Conservation (phyloP, 108 stramenopile genomes). For the Schizochytrium sp. region DNA sequence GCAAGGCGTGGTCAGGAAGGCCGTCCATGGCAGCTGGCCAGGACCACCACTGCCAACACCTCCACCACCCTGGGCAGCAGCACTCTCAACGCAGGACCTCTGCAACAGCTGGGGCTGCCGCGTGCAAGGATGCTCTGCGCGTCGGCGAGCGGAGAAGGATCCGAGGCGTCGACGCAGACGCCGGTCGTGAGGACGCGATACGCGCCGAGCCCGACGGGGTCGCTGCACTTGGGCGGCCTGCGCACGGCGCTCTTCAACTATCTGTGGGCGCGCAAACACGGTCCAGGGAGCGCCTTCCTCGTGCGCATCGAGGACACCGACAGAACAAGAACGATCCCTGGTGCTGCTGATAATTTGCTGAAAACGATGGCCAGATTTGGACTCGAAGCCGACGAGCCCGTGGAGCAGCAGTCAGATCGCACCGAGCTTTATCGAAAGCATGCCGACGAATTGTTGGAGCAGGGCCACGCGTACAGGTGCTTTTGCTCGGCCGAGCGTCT, state of each 20-base stretch:
- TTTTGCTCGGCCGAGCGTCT: slow-evolving; percentile 26
- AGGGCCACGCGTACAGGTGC: slow-evolving; percentile 23
- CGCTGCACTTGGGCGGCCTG: slow-evolving; percentile 18
- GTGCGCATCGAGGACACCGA: slow-evolving; percentile 28
- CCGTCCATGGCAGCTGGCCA: too few species aligned
- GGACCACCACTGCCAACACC: too few species aligned
- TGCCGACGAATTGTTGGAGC: neutral
- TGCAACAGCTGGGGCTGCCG: too few species aligned
- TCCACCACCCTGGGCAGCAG: too few species aligned
- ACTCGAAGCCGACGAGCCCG: neutral
- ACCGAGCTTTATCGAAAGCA: neutral
- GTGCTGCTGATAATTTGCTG: neutral
- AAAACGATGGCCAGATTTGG: neutral
- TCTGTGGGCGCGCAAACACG: neutral
- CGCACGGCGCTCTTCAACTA: slow-evolving; percentile 28
- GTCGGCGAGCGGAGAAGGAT: too few species aligned
- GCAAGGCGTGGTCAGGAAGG: too few species aligned
- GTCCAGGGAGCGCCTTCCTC: neutral
- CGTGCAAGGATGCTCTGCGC: too few species aligned
- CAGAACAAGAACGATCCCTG: neutral
- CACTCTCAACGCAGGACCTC: too few species aligned
- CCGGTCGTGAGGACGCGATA: neutral
- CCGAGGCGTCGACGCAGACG: neutral
- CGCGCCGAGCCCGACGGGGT: slow-evolving; percentile 21
- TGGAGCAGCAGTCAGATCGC: neutral